Evolutionary conservation across 2,329 filamentous ascomycete species (phyloP).

Genomic region (Trichoderma oligosporum): DNA sequence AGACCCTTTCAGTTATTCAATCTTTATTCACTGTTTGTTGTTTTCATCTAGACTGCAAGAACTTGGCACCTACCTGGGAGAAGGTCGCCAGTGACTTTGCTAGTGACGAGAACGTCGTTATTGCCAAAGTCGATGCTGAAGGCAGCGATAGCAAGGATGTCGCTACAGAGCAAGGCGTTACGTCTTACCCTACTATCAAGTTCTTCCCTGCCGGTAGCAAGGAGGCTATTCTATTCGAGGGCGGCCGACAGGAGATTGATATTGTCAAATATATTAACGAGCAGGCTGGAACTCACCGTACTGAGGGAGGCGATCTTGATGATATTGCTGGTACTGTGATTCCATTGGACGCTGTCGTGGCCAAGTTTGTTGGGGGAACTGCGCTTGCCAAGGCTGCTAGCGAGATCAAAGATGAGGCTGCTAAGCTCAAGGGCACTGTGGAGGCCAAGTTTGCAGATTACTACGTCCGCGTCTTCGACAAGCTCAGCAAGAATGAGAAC

Average conservation of each 20-base stretch:
- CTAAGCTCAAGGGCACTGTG: conserved; percentile 57
- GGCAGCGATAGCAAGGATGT: conserved; percentile 77
- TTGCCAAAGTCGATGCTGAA: conserved; percentile 96
- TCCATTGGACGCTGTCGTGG: conserved; percentile 69
- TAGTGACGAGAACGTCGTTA: conserved; percentile 71
- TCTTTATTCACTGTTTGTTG: conserved; percentile 3
- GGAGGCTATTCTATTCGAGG: conserved; percentile 66
- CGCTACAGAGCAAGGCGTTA: conserved; percentile 71
- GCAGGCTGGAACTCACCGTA: conserved; percentile 82
- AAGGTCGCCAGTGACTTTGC: conserved; percentile 76
- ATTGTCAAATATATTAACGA: conserved; percentile 81
- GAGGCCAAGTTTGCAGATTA: conserved; percentile 83
- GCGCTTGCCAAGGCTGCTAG: conserved; percentile 60
- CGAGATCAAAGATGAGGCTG: conserved; percentile 69
- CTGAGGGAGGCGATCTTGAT: conserved; percentile 75
- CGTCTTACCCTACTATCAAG: conserved; percentile 94
- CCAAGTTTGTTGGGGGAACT: conserved; percentile 65
- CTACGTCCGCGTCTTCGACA: conserved; percentile 87
- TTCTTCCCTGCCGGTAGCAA: conserved; percentile 87
- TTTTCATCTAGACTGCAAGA: conserved; percentile 79
- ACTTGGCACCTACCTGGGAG: conserved; percentile 86
- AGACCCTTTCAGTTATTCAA: neutral
- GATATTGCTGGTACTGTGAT: conserved; percentile 76
- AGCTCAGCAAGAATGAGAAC: conserved; percentile 70
- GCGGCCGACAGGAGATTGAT: conserved; percentile 71